Conservation (phyloP, 2,329 filamentous ascomycete species). For the Pseudogymnoascus sp. region DNA sequence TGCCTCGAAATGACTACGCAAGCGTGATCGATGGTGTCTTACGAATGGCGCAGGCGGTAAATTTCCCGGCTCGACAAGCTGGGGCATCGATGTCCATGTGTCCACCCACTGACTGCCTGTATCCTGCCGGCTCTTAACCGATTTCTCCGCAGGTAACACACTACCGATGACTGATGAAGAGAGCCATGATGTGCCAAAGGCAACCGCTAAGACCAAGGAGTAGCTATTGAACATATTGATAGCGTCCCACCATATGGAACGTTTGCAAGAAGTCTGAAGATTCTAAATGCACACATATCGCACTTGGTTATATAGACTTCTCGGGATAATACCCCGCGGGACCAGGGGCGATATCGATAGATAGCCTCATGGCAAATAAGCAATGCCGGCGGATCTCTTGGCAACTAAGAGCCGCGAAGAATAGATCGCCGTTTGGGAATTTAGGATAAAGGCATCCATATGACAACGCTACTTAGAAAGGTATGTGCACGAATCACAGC, state of each 20-base stretch:
- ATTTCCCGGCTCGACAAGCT: slow-evolving; percentile 54
- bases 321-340: background rate
- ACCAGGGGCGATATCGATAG: background rate
- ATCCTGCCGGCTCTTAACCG: background rate
- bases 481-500: background rate
- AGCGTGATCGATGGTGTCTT: slow-evolving; percentile 22
- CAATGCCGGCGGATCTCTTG: background rate
- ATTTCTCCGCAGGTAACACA: background rate
- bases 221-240: background rate
- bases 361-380: background rate
- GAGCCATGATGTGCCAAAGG: background rate
- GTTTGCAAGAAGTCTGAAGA: background rate
- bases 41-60: slow-evolving; percentile 53
- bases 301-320: background rate
- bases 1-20: no score
- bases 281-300: background rate
- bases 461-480: background rate
- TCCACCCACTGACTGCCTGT: slow-evolving; percentile 50
- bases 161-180: background rate
- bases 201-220: background rate
- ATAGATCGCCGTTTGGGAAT: background rate
- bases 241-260: background rate
- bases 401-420: background rate
- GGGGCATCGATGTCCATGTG: slow-evolving; percentile 59
- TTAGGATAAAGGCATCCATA: background rate